Base-by-base conservation (phyloP, 2,329 filamentous ascomycete genomes). In the Pseudogymnoascus sp. region DNA sequence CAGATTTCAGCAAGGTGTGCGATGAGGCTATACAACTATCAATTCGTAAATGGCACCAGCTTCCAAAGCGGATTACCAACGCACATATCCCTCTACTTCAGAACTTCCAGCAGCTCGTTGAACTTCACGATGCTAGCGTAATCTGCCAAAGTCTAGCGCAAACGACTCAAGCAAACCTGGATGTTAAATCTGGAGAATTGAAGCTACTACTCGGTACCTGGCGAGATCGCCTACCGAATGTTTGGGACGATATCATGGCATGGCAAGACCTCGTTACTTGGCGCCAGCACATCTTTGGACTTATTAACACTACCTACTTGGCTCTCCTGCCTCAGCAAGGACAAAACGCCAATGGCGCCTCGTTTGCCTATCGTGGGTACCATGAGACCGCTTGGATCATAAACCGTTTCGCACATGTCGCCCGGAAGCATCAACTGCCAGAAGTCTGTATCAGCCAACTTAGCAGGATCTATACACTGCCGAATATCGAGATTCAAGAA, bases 361-460 rank as follows among this genome's bases (percentile, higher is more conserved):
- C 92, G 0, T 97, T 94, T 74, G 94, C 94, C 0, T 99, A 99
- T 73, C 86, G 94, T 48, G 94, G 94, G 27, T 99, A 96, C 72
- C 94, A 99, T 71, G 94, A 99, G 77, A 99, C 94, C 10, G 94
- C 94, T 2, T 99, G 94, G 94, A 99, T 99, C 68, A 99, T 99
- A 76, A 99, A 99, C 74, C 85, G 94, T 15, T 99, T 99, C 71
- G 95, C 94, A 0, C 94, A 99, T 72, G 94, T 99, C 42, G 94
- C 94, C 58, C 87, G 94, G 63, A 99, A 99, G 79, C 94, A 99
- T 75, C 93, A 90, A 68, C 85, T 99, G 68, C 91, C 92, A 0
- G 94, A 99, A 66, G 94, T 99, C 31, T 99, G 95, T 78, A 97
- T 99, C 76, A 93, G 85, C 67, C 94, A 99, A 72, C 84, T 99